Conservation (phyloP, 805 yeast genomes). For the Candida anglica region DNA sequence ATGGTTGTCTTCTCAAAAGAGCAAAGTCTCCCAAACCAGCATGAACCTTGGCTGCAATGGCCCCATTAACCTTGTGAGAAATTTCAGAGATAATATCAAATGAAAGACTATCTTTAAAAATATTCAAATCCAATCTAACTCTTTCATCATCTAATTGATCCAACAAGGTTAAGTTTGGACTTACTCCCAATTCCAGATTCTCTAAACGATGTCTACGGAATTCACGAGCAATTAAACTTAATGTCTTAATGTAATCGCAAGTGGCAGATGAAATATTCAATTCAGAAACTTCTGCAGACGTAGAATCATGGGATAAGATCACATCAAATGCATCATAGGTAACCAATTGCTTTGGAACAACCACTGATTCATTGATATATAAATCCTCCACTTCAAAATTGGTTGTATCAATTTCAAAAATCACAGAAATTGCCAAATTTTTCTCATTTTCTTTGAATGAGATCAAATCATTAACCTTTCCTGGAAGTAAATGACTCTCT, state of each 20-base stretch:
- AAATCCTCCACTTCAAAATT: constrained; percentile 71
- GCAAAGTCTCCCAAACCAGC: constrained; percentile 77
- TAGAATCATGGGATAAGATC: constrained; percentile 32
- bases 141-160: constrained; percentile 85
- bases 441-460: constrained; percentile 60
- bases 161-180: constrained; percentile 58
- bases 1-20: constrained; percentile 79
- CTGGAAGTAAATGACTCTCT: constrained; percentile 64
- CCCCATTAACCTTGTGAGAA: constrained; percentile 73
- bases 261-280: constrained; percentile 48
- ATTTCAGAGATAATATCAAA: constrained; percentile 68
- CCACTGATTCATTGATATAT: constrained; percentile 69
- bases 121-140: constrained; percentile 65
- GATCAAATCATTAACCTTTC: constrained; percentile 51
- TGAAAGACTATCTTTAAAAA: constrained; percentile 59
- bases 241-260: constrained; percentile 59
- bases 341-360: constrained; percentile 60
- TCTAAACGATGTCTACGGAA: constrained; percentile 65
- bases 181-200: constrained; percentile 43
- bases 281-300: constrained; percentile 8
- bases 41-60: constrained; percentile 77
- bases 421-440: constrained; percentile 69
- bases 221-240: constrained; percentile 61
- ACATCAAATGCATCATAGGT: constrained; percentile 53
- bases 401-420: constrained; percentile 72